Evolutionary conservation across 2,329 filamentous ascomycete species (phyloP), one percentile per base, ranked within the genome.

Genomic region (Pseudogymnoascus sp.): DNA sequence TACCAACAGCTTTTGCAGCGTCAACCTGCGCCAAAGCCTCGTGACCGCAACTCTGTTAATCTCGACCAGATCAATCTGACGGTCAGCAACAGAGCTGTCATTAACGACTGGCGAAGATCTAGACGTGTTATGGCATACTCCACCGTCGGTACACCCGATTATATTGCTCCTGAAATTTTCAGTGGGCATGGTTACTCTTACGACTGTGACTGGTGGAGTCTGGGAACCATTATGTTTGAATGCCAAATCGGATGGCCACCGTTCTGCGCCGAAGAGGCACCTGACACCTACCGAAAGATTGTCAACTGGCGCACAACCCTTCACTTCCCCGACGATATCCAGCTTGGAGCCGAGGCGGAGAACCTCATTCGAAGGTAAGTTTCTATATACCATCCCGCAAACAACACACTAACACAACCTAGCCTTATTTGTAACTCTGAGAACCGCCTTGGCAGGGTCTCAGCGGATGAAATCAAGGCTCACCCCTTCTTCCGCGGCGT

Each of bases 181-280:
- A 96, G 91, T 56, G 93, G 93, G 16, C 90, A 96, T 72, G 95
- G 95, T 59, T 99, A 99, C 79, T 91, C 91, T 64, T 96, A 93
- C 72, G 89, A 96, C 74, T 99, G 95, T 75, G 95, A 99, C 80
- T 99, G 95, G 95, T 99, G 95, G 95, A 96, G 91, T 21, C 84
- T 99, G 60, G 95, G 95, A 62, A 97, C 95, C 50, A 99, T 99
- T 78, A 97, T 99, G 95, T 99, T 97, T 72, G 95, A 99, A 77
- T 99, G 95, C 76, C 82, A 99, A 69, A 92, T 99, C 66, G 95
- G 95, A 71, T 99, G 95, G 95, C 95, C 95, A 63, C 95, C 95
- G 31, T 99, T 99, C 84, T 99, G 95, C 75, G 93, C 95, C 19
- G 95, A 99, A 75, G 93, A 97, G 74, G 90, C 92, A 65, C 93